These are phyloP conservation scores for Candida pseudofarinosa DNA, from an alignment of 805 yeast genomes.

Conservation along the genomic window DNA sequence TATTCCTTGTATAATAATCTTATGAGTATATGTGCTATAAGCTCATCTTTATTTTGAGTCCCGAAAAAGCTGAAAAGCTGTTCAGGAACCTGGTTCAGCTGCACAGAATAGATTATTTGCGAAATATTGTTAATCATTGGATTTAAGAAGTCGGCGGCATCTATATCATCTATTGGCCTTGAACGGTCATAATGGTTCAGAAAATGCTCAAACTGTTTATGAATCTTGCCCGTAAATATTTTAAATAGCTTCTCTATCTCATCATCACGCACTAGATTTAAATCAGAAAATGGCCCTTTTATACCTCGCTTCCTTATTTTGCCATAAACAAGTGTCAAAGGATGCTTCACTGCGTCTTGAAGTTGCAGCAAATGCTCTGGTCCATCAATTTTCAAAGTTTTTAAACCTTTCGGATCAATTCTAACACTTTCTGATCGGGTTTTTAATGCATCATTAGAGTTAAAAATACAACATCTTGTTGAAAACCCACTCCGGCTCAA, in stretches of 20 bases:
- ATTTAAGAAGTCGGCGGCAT: slow-evolving; percentile 19
- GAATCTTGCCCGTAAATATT: slow-evolving; percentile 1
- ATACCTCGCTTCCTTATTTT: neutral
- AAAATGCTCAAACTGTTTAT: neutral
- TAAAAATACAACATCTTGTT: too few species aligned
- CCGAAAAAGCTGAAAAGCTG: slow-evolving; percentile 14
- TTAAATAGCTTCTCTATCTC: slow-evolving; percentile 1
- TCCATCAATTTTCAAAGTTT: neutral
- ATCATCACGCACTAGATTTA: slow-evolving; percentile 4
- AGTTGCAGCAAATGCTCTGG: slow-evolving; percentile 3
- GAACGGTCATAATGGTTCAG: neutral
- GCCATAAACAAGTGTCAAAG: slow-evolving; percentile 4
- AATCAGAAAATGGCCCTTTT: slow-evolving; percentile 4
- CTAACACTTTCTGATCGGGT: too few species aligned
- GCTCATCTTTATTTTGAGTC: slow-evolving; percentile 14
- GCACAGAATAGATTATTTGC: slow-evolving; percentile 16
- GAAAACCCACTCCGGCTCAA: too few species aligned
- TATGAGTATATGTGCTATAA: slow-evolving; percentile 18
- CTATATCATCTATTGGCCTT: slow-evolving; percentile 2
- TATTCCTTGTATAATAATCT: slow-evolving; percentile 22
- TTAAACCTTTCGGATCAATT: too few species aligned
- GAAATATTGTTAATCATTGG: slow-evolving; percentile 22
- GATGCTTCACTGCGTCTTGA: slow-evolving; percentile 3
- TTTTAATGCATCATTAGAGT: too few species aligned
- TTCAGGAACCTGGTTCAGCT: slow-evolving; percentile 15